phyloP scores from a whole-genome alignment of 768 basidiomycete genomes.

The Boletus insuetus region DNA sequence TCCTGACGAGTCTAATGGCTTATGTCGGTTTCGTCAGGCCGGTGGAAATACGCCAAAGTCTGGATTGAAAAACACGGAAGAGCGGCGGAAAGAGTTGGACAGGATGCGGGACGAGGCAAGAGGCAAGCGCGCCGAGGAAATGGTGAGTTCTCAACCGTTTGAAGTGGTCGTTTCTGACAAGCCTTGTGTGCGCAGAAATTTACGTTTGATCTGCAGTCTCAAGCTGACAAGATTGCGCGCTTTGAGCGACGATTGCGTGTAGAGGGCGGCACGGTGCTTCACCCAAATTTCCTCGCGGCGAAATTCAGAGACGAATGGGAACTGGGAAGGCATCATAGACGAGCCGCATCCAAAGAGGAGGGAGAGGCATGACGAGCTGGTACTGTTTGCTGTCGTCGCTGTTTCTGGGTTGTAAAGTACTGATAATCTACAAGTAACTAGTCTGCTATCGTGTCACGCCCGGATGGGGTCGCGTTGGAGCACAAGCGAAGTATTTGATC shows the following conservation, averaged over 20 bases:
- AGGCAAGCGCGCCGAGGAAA: slow-evolving; percentile 52
- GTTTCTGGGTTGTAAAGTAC: slow-evolving; percentile 1
- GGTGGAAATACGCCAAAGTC: slow-evolving; percentile 44
- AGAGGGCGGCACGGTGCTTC: slow-evolving; percentile 53
- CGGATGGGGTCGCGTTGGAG: slow-evolving; percentile 31
- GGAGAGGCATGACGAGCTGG: slow-evolving; percentile 34
- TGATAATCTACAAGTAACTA: slow-evolving; percentile 21
- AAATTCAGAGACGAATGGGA: slow-evolving; percentile 57
- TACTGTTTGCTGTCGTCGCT: slow-evolving; percentile 1
- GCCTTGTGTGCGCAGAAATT: slow-evolving; percentile 35
- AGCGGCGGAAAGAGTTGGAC: slow-evolving; percentile 63
- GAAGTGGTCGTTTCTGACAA: slow-evolving; percentile 8
- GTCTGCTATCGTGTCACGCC: background rate
- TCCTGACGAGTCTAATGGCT: background rate
- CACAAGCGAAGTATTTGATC: slow-evolving; percentile 52
- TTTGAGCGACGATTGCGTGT: slow-evolving; percentile 58
- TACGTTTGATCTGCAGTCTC: slow-evolving; percentile 56
- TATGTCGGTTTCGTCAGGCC: slow-evolving; percentile 27
- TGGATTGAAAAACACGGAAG: slow-evolving; percentile 57
- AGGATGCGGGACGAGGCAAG: slow-evolving; percentile 69
- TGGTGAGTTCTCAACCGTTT: slow-evolving; percentile 36
- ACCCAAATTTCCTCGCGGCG: slow-evolving; percentile 58
- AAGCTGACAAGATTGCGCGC: slow-evolving; percentile 56
- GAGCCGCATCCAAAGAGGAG: slow-evolving; percentile 28
- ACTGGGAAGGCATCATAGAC: slow-evolving; percentile 32